Evolutionary conservation across 2,329 filamentous ascomycete genomes (phyloP), one percentile per base, ranked within the genome.

Genomic region (Fusarium temperatum): DNA sequence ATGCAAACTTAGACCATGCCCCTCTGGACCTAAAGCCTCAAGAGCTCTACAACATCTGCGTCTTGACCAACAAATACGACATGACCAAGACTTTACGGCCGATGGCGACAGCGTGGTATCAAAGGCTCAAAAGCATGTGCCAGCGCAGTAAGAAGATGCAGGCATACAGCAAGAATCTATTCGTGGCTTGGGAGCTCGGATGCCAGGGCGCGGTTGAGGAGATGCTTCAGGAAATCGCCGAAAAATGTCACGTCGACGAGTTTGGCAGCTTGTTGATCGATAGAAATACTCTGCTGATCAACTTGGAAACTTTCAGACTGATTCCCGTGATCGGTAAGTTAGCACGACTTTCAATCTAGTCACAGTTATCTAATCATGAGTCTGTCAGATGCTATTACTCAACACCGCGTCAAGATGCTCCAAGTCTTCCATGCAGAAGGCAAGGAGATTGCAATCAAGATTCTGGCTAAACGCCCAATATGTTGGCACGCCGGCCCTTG

Each of bases 171-270:
- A 50, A 56, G 35, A 55, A n/a, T 12, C 28, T 66, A 18, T 66
- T 66, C 22, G 35, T 56, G 17, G 50, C 59, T 22, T 66, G 63
- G 58, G 63, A 56, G 30, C 36, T 66, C 13, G 63, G 63, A 15
- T 48, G 35, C 32, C 26, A 30, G 7, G 11, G 22, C 28, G 39
- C 32, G 18, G 63, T 55, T 5, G 15, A 55, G 20, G 32, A 63
- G 10, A 66, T 66, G 22, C 24, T 53, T 13, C n/a, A 18, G 18
- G 22, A 24, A 6, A 50, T 66, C 12, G 24, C 63, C 15, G 35
- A 18, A 53, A 22, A n/a, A 12, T 66, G 30, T 22, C 38, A 45
- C 10, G 13, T 50, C 7, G 32, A 50, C 26, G n/a, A 50, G 28
- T 28, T 50, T 24, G 63, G 41, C 28, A 61, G 38, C 24, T 44